Base-by-base conservation (phyloP, 257 asterid genomes). In the Solanum infundibuliforme region DNA sequence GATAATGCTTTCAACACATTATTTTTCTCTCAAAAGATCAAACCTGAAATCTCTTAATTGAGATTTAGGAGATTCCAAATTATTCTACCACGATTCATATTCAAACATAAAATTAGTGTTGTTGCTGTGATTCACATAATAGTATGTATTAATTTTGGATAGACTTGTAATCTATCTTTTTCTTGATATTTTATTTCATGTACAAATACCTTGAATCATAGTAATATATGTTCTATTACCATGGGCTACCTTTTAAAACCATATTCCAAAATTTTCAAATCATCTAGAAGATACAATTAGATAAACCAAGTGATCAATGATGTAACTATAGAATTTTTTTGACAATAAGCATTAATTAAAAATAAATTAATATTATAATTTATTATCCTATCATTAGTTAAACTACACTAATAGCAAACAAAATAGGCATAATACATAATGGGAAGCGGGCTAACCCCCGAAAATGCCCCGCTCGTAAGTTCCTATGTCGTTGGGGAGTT, bases 1-100 rank as follows among this genome's bases (percentile, higher is more conserved):
- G 1, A 4, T 5, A 25, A n/a, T 2, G 0, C 72, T 65, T 5
- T 0, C 4, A n/a, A 65, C 13, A n/a, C n/a, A 2, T 46, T 5
- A 4, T 65, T 25, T 10, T 5, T 25, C 0, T 4, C 5, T 21
- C 4, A 65, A n/a, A 65, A 25, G 1, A 8, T 25, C 3, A 11
- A 65, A 65, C 1, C 7, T 11, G 2, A 62, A 62, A 23, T 23
- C 29, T 62, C 29, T 62, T 9, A 43, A 62, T 62, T 62, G 27
- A n/a, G 1, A 65, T 3, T 62, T 3, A 60, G 5, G 2, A 62
- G 1, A 23, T 23, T 23, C 13, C 13, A 8, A 62, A 62, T 4
- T 8, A n/a, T 65, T 25, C 16, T 5, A 65, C 13, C 16, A 10
- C 3, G 12, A n/a, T n/a, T 65, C 32, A 38, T 12, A 2, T 8